Evolutionary conservation across 129 eudicot genomes (phyloP), one percentile per base, ranked within the genome.

Genomic region (Glebionis coronaria): DNA sequence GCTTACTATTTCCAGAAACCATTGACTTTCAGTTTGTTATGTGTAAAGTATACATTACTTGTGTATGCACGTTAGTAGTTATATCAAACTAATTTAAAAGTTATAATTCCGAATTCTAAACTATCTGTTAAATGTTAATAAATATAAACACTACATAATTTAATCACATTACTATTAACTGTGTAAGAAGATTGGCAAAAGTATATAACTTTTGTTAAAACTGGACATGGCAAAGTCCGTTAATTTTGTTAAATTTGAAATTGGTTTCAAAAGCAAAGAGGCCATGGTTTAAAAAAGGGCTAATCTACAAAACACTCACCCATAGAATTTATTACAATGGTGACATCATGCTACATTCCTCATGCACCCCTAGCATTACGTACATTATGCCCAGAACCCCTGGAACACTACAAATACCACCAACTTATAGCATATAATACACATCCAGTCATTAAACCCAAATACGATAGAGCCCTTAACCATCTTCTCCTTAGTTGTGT

Each of bases 351-450:
- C 20, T 52, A 52, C 23, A 52, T 52, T 16, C 25, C 11, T 52
- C 12, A 52, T 52, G 23, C 25, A 5, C 56, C 56, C 56, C 56
- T 52, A 52, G 56, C 5, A 49, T 13, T 14, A 49, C 8, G 16
- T 2, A 49, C 11, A 7, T 49, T 12, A 49, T 49, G 54, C 54
- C 54, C 54, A 49, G n/a, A 49, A 49, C 6, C 6, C n/a, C 14
- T 9, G 61, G 27, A 55, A 56, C 38, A 11, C 61, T 23, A 56
- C 61, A 56, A 56, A 56, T 56, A 56, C 16, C 61, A 56, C 61
- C 14, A 56, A 11, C 13, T 35, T 35, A 35, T 56, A 49, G 15
- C 27, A 21, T 23, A 23, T 23, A 11, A 12, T 55, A 12, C 23
- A 21, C 28, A 18, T 55, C 60, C 44, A 14, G 29, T 27, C 42